Conservation (phyloP, 2,329 filamentous ascomycete species). For the Cercospora sp. region DNA sequence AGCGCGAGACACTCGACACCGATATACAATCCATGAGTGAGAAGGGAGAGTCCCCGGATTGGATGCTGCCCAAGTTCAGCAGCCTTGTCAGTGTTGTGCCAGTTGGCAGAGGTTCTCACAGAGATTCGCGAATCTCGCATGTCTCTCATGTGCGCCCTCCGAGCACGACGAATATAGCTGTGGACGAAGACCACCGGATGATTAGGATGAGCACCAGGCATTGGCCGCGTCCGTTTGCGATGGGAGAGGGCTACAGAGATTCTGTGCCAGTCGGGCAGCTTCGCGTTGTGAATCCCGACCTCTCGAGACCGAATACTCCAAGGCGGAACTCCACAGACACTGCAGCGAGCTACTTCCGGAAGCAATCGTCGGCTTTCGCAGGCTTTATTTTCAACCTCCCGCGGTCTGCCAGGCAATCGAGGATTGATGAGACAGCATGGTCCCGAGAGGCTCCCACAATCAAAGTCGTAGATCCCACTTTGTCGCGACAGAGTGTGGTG, state of each 20-base stretch:
- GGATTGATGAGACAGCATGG: constrained; percentile 15
- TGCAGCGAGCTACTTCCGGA: constrained; percentile 26
- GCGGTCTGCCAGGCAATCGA: constrained; percentile 8
- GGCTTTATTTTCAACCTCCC: constrained; percentile 22
- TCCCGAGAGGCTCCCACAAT: constrained; percentile 15
- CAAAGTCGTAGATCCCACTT: constrained; percentile 27
- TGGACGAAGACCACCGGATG: constrained; percentile 39
- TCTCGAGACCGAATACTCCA: constrained; percentile 29
- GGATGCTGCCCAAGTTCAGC: constrained; percentile 12
- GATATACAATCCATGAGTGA: constrained; percentile 19
- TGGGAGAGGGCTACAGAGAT: constrained; percentile 36
- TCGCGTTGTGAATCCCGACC: constrained; percentile 40
- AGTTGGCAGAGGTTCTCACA: constrained; percentile 17
- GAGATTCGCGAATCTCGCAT: constrained; percentile 11
- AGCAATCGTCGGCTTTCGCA: constrained; percentile 28
- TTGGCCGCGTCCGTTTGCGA: constrained; percentile 39
- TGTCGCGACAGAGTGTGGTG: constrained; percentile 31
- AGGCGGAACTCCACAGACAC: constrained; percentile 23
- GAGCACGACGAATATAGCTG: constrained; percentile 27
- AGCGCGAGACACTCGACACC: constrained; percentile 16
- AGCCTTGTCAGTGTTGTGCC: constrained; percentile 8
- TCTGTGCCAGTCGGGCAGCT: constrained; percentile 33
- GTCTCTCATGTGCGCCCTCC: constrained; percentile 20
- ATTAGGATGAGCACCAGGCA: constrained; percentile 39
- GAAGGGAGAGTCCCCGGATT: constrained; percentile 16